phyloP scores from a whole-genome alignment of 2,329 filamentous ascomycete species.

The Hysterium pulicare region DNA sequence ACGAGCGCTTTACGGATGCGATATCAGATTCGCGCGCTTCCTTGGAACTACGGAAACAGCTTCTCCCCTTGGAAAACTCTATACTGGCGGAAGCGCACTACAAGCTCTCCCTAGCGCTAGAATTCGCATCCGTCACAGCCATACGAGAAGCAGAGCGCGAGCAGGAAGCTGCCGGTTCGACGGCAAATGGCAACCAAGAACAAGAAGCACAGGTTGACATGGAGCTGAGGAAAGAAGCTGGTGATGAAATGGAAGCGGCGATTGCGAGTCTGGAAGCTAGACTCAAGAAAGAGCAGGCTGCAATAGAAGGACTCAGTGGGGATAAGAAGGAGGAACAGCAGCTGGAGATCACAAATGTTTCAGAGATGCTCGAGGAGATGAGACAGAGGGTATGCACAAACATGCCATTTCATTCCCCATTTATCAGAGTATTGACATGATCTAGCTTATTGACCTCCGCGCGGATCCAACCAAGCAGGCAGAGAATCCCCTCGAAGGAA shows the following conservation, averaged over 20 bases:
- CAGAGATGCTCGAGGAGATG: slow-evolving; percentile 76
- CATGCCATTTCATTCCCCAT: neutral
- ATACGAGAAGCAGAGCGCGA: slow-evolving; percentile 52
- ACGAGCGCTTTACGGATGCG: slow-evolving; percentile 86
- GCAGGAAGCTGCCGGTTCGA: slow-evolving; percentile 29
- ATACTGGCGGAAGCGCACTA: slow-evolving; percentile 92
- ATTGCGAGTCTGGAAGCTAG: slow-evolving; percentile 71
- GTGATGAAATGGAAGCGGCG: slow-evolving; percentile 67
- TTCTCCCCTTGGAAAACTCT: slow-evolving; percentile 77
- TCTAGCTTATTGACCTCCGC: slow-evolving; percentile 66
- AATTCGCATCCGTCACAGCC: slow-evolving; percentile 80
- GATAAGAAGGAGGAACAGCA: slow-evolving; percentile 65
- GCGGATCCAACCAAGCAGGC: slow-evolving; percentile 51
- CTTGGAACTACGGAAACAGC: slow-evolving; percentile 71
- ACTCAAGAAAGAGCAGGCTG: slow-evolving; percentile 65
- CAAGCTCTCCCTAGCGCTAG: slow-evolving; percentile 90
- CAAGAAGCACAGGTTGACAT: slow-evolving; percentile 58
- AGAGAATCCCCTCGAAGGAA: slow-evolving; percentile 42
- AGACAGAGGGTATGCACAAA: slow-evolving; percentile 61
- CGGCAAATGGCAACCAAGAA: slow-evolving; percentile 39
- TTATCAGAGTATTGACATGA: slow-evolving; percentile 11
- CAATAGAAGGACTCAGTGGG: slow-evolving; percentile 54
- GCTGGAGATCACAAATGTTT: slow-evolving; percentile 67
- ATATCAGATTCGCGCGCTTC: slow-evolving; percentile 77
- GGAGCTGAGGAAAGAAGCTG: slow-evolving; percentile 66